These are phyloP conservation scores for Huntiella omanensis DNA, from an alignment of 2,329 filamentous ascomycete species.

Conservation along the genomic window DNA sequence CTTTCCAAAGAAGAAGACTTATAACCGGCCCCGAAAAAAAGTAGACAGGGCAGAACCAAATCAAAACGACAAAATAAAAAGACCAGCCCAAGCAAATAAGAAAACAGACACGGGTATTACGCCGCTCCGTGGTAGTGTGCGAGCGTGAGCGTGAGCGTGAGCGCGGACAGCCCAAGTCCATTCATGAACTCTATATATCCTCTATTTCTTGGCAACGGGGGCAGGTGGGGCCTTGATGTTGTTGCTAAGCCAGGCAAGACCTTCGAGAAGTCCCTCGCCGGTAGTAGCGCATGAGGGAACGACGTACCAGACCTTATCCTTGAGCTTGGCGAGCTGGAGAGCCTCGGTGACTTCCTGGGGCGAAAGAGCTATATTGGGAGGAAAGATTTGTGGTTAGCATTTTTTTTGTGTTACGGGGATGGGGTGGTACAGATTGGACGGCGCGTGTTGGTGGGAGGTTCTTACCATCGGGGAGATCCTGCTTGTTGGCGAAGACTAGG, in stretches of 20 bases:
- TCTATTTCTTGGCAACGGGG: conserved; percentile 33
- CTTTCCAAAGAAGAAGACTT: background rate
- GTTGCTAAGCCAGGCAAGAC: conserved; percentile 66
- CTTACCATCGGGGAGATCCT: conserved; percentile 55
- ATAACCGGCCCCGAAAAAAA: background rate
- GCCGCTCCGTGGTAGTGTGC: background rate
- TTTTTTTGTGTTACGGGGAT: background rate
- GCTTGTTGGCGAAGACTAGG: conserved; percentile 97
- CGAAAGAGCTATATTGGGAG: conserved; percentile 37
- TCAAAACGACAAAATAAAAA: background rate
- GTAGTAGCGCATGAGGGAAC: conserved; percentile 68
- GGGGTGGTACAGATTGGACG: background rate
- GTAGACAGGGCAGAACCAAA: background rate
- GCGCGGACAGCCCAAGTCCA: no score
- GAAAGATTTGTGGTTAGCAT: conserved; percentile 17
- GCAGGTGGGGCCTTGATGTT: conserved; percentile 52
- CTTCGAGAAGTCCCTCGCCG: conserved; percentile 64
- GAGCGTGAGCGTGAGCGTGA: no score
- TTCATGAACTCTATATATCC: background rate
- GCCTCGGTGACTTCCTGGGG: conserved; percentile 63
- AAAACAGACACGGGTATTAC: no score
- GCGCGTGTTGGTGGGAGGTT: background rate
- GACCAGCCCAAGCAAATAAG: no score
- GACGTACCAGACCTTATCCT: conserved; percentile 72
- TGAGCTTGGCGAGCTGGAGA: conserved; percentile 57